phyloP scores from a whole-genome alignment of 306 rosid genomes.

The Prunus campanulata region DNA sequence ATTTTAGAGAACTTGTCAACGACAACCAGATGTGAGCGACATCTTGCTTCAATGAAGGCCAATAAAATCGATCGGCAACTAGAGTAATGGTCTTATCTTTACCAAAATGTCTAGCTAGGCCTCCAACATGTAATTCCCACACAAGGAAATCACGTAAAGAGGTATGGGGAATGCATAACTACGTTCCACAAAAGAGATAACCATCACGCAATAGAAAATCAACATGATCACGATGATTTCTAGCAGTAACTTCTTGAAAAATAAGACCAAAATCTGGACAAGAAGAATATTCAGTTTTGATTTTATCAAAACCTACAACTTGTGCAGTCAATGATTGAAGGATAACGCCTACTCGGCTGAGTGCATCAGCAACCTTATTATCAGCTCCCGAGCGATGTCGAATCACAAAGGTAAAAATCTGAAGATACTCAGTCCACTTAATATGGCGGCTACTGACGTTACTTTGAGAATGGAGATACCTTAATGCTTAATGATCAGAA shows the following conservation, averaged over 20 bases:
- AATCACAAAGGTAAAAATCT: background rate
- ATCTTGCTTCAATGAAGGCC: background rate
- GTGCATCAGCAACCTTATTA: background rate
- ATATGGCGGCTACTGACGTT: background rate
- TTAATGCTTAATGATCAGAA: background rate
- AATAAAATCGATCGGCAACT: background rate
- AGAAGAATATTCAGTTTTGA: background rate
- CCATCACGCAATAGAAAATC: background rate
- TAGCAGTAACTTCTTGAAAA: background rate
- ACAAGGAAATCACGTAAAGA: background rate
- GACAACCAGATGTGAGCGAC: background rate
- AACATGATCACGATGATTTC: no score
- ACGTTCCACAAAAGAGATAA: background rate
- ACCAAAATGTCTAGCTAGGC: background rate
- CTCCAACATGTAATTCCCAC: background rate
- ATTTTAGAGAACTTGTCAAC: background rate
- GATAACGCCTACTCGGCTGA: background rate
- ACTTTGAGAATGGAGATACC: background rate
- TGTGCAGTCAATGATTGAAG: background rate
- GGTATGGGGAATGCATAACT: background rate
- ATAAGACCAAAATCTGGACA: background rate
- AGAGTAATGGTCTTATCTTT: background rate
- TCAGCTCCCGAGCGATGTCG: background rate
- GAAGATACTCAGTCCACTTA: background rate
- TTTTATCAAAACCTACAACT: background rate